These are phyloP conservation scores for Malbranchea cinnamomea DNA, from an alignment of 2,329 filamentous ascomycete species.

Conservation along the genomic window DNA sequence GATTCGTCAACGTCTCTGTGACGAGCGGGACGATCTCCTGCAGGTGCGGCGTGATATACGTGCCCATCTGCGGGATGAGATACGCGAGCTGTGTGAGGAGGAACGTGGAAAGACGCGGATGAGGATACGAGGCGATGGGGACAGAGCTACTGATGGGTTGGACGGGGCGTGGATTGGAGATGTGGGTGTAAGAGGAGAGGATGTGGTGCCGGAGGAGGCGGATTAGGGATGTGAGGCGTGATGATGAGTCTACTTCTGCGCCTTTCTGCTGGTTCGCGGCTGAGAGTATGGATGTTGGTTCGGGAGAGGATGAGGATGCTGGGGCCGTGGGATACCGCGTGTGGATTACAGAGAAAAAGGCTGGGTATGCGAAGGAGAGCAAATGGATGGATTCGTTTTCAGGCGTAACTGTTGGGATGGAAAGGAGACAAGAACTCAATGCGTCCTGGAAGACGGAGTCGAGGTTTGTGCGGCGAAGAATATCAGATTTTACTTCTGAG, in stretches of 20 bases:
- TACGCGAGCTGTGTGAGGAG: conserved; percentile 18
- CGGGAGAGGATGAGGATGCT: conserved; percentile 14
- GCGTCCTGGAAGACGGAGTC: conserved; percentile 32
- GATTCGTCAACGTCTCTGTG: conserved; percentile 49
- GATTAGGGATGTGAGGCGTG: conserved; percentile 13
- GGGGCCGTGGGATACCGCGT: conserved; percentile 27
- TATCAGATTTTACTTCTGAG: conserved; percentile 21
- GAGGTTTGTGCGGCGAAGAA: conserved; percentile 29
- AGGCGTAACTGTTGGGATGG: conserved; percentile 62
- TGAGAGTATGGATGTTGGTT: conserved; percentile 8
- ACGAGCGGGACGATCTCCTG: conserved; percentile 55
- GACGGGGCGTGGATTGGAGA: conserved; percentile 32
- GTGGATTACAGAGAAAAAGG: conserved; percentile 44
- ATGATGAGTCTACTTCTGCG: conserved; percentile 12
- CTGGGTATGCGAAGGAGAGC: conserved; percentile 50
- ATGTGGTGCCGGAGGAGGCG: conserved; percentile 21
- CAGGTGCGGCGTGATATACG: conserved; percentile 25
- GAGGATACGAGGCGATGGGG: conserved; percentile 29
- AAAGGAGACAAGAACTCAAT: conserved; percentile 50
- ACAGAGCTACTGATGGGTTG: conserved; percentile 28
- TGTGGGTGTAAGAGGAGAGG: conserved; percentile 27
- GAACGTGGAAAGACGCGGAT: conserved; percentile 35
- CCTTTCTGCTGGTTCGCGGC: conserved; percentile 3
- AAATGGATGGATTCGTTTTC: conserved; percentile 53
- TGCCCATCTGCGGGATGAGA: conserved; percentile 19